Percentiles rank a stretch among this genome's conserved stretches.
These are phyloP conservation scores for Acrocalymma vagum DNA, from an alignment of 2,329 filamentous ascomycete species.

Conservation along the genomic window DNA sequence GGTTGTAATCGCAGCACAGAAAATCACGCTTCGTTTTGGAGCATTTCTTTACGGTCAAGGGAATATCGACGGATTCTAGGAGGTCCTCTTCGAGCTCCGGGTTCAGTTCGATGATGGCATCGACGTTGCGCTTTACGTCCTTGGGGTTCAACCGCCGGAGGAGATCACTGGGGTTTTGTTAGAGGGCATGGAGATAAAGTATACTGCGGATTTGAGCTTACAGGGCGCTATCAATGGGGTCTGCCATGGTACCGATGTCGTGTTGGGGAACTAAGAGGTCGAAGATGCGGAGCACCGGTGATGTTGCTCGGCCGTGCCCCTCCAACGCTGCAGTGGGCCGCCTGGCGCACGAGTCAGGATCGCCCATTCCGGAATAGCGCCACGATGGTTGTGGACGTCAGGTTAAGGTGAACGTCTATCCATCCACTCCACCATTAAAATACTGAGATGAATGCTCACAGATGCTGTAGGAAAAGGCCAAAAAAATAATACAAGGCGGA, in stretches of 20 bases:
- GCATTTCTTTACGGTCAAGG: constrained; percentile 85
- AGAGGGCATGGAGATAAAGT: constrained; percentile 1
- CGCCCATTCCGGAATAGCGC: constrained; percentile 21
- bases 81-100: constrained; percentile 97
- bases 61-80: constrained; percentile 96
- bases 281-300: constrained; percentile 9
- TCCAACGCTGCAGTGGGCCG: constrained; percentile 11
- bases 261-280: constrained; percentile 10
- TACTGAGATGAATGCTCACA: no score
- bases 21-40: constrained; percentile 91
- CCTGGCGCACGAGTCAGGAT: constrained; percentile 30
- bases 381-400: background rate
- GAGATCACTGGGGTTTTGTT: constrained; percentile 75
- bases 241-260: constrained; percentile 37
- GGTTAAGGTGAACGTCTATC: no score
- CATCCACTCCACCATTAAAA: no score
- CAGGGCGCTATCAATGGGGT: constrained; percentile 73
- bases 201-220: constrained; percentile 52
- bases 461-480: no score
- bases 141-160: constrained; percentile 97
- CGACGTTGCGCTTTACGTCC: constrained; percentile 86
- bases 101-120: constrained; percentile 85
- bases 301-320: constrained; percentile 20
- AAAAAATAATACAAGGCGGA: no score
- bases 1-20: constrained; percentile 99